A percentile compares a stretch with the other conserved stretches of the same genome.
Evolutionary conservation across 768 basidiomycete genomes (phyloP).

Genomic region (Podaxis pistillaris): DNA sequence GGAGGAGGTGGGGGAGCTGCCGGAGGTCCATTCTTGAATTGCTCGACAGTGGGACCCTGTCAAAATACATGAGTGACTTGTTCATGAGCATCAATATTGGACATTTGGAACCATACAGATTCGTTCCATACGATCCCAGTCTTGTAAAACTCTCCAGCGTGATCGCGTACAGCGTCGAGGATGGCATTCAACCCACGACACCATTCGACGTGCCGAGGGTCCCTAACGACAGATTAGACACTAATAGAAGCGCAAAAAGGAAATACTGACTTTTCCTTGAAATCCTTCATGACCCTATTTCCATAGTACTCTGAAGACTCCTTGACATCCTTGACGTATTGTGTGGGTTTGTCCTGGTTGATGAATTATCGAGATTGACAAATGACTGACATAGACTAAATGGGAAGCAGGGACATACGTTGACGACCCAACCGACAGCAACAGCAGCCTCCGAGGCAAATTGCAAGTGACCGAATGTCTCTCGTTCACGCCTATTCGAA

Average conservation of each 20-base stretch:
- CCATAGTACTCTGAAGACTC: constrained; percentile 87
- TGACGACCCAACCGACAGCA: constrained; percentile 83
- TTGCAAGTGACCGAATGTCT: constrained; percentile 80
- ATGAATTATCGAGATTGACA: not conserved
- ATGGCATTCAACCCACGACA: constrained; percentile 66
- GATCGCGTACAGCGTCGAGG: constrained; percentile 78
- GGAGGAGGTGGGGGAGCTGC: constrained; percentile 59
- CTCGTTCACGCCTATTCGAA: constrained; percentile 71
- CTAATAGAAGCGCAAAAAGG: not conserved
- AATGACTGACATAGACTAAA: not conserved
- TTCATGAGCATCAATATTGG: constrained; percentile 10
- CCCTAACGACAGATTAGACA: constrained; percentile 43
- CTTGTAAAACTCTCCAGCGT: constrained; percentile 81
- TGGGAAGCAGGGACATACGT: constrained; percentile 47
- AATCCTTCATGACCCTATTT: constrained; percentile 88
- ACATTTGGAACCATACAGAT: constrained; percentile 46
- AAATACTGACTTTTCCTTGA: constrained; percentile 78
- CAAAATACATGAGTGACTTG: constrained; percentile 3
- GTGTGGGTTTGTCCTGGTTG: constrained; percentile 72
- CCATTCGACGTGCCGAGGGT: constrained; percentile 88
- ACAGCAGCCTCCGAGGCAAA: constrained; percentile 81
- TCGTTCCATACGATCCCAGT: constrained; percentile 90
- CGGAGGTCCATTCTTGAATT: constrained; percentile 52
- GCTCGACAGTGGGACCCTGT: constrained; percentile 57
- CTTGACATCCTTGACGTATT: constrained; percentile 78